Evolutionary conservation across 2,329 filamentous ascomycete genomes (phyloP), one percentile per base, ranked within the genome.

Genomic region (Sporothrix mexicana): DNA sequence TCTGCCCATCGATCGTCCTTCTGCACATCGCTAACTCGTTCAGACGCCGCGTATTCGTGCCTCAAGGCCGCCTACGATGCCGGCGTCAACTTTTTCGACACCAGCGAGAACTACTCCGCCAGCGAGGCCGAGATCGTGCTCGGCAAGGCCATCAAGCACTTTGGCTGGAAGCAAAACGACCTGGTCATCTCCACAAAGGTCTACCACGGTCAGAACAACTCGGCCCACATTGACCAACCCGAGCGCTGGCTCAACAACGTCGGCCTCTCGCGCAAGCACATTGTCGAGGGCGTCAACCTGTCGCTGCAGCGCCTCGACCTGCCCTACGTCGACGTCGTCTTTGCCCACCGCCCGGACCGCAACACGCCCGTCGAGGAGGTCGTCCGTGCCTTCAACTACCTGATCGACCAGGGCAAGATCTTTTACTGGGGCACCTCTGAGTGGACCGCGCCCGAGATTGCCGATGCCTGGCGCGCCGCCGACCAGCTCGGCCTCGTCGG

Each of bases 351-450:
- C 7, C 89, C 90, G 0, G 91, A 93, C 79, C 84, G 88, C 23
- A 81, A 88, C 64, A 92, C 90, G 0, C 91, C 91, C 0, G 91
- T 93, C 83, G 90, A 92, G 79, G 91, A 93, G 82, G 88, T 86
- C 7, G 90, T 93, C 8, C 86, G 90, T 72, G 90, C 87, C 23
- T 93, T 93, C 84, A 92, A 92, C 83, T 84, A 91, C 78, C 82
- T 92, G 51, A 92, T 93, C 78, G 85, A 90, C 77, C 85, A 85
- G 8, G 91, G 91, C 73, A 89, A 91, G 82, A 88, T 89, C 0
- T 86, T 92, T 75, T 92, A 92, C 83, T 92, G 91, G 90, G 90
- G 90, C 53, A 92, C 90, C 0, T 91, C 88, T 1, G 90, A 92
- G 80, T 92, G 90, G 90, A 85, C 84, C 72, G 89, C 90, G n/a